phyloP scores from a whole-genome alignment of 371 early-diverging fungal species.

The Zopfochytrium polystomum region DNA sequence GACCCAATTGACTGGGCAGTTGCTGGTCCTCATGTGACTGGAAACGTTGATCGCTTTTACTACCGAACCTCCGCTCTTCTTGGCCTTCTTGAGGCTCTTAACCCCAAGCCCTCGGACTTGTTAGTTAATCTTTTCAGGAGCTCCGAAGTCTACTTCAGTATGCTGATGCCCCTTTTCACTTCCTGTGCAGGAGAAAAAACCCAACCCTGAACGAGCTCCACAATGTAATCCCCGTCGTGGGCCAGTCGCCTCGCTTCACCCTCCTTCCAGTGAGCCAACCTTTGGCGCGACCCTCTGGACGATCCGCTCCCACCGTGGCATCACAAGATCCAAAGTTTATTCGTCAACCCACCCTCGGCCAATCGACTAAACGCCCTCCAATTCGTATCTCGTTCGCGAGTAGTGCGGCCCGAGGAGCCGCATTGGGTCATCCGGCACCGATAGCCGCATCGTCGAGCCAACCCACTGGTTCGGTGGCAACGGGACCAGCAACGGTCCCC shows the following conservation, averaged over 20 bases:
- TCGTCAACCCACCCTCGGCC: not conserved
- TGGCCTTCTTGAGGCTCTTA: conserved; percentile 18
- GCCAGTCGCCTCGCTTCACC: conserved; percentile 29
- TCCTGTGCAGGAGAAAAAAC: conserved; percentile 15
- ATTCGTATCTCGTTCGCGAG: not conserved
- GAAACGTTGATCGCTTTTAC: conserved; percentile 28
- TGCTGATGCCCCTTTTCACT: not conserved
- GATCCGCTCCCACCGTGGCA: not conserved
- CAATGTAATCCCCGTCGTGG: conserved; percentile 24
- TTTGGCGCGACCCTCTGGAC: not conserved
- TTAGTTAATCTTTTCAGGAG: conserved; percentile 8
- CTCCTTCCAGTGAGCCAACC: conserved; percentile 24
- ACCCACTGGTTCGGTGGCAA: too few species aligned
- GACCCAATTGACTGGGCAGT: conserved; percentile 29
- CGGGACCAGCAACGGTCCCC: not conserved
- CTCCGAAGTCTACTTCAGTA: not conserved
- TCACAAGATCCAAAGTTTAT: not conserved
- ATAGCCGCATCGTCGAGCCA: not conserved
- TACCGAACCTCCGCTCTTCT: conserved; percentile 25
- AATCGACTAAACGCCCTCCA: too few species aligned
- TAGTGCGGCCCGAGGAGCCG: not conserved
- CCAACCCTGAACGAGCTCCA: conserved; percentile 28
- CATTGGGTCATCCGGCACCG: not conserved
- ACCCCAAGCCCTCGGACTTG: conserved; percentile 21
- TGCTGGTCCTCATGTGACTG: conserved; percentile 5